Evolutionary conservation across 129 eudicot genomes (phyloP), one percentile per base, ranked within the genome.

Genomic region (Cynara cardunculus): DNA sequence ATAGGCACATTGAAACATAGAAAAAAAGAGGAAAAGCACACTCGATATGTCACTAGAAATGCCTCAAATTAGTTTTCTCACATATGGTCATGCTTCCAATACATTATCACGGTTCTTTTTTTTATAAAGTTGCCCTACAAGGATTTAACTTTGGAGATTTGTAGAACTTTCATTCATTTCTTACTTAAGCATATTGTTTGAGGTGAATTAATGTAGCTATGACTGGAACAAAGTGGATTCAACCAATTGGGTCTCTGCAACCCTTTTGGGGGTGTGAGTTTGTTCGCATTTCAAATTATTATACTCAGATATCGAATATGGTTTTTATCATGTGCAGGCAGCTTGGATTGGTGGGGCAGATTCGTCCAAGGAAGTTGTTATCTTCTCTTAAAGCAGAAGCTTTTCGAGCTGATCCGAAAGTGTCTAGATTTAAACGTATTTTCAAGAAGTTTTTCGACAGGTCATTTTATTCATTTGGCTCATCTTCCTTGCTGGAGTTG

Each of bases 361-460:
- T 94, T 74, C 97, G 96, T 76, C 97, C 98, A 1, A 85, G 75
- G 86, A 90, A 94, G 82, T 70, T 94, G 81, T 74, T 92, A 76
- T 87, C 96, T 34, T 81, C 87, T 5, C n/a, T 90, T 49, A 87
- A 82, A 85, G 81, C 85, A 21, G 91, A 91, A 78, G 46, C 84
- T 41, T 69, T 44, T 69, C 79, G 68, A 61, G 86, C 83, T 10
- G 89, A 84, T 12, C 80, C 83, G 77, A 85, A 77, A 26, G 30
- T 49, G 24, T 83, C 92, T 34, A 30, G 83, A 64, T 53, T 88
- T 46, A 81, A 87, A 85, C 84, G 86, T 78, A 65, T 68, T n/a
- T 88, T 85, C n/a, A 90, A 83, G 83, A 88, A 87, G 81, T 78
- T 92, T 82, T 4, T 89, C 67, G 98, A 94, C 80, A 89, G 87